Base-by-base conservation (phyloP, 495 filamentous ascomycete species). In the Xylaria nigripes region DNA sequence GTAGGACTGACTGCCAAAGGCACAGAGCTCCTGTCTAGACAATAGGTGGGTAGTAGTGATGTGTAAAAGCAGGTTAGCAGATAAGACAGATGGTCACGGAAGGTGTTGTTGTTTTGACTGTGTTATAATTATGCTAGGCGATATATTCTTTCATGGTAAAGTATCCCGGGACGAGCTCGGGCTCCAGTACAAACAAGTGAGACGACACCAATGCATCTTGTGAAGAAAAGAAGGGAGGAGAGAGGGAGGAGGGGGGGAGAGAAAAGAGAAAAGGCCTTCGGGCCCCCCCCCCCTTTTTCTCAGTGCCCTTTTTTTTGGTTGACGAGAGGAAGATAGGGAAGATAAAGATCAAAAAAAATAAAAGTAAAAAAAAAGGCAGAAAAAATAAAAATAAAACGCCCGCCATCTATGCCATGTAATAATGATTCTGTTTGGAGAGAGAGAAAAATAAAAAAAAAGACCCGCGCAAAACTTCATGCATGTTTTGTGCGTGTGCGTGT, bases 321-420 rank as follows among this genome's bases (percentile, higher is more conserved):
- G 13, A 8, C 19, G 36, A 12, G n/a, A 12, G 15, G 4, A n/a
- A n/a, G n/a, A n/a, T n/a, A n/a, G n/a, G n/a, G n/a, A n/a, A n/a
- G n/a, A n/a, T n/a, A n/a, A n/a, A n/a, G n/a, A n/a, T n/a, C n/a
- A n/a, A n/a, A n/a, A n/a, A n/a, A n/a, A n/a, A n/a, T n/a, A n/a
- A n/a, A n/a, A n/a, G n/a, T n/a, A n/a, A n/a, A n/a, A 2, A 12
- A 12, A 15, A 13, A 15, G 6, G 10, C 15, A 2, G 32, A 2
- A 36, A 36, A 40, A 8, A 40, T 16, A 19, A 34, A 18, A 29
- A 4, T 4, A 40, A 48, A 45, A 41, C 43, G 36, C 24, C 52
- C 45, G 29, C 53, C 53, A 45, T 55, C 53, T 55, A 55, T 55
- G 53, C 46, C 53, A 55, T 55, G 53, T 38, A 50, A 50, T 49